A percentile compares a stretch with the other conserved stretches of the same genome.
Evolutionary conservation across 208 protist species (phyloP).

Genomic region (Leishmania lainsoni): DNA sequence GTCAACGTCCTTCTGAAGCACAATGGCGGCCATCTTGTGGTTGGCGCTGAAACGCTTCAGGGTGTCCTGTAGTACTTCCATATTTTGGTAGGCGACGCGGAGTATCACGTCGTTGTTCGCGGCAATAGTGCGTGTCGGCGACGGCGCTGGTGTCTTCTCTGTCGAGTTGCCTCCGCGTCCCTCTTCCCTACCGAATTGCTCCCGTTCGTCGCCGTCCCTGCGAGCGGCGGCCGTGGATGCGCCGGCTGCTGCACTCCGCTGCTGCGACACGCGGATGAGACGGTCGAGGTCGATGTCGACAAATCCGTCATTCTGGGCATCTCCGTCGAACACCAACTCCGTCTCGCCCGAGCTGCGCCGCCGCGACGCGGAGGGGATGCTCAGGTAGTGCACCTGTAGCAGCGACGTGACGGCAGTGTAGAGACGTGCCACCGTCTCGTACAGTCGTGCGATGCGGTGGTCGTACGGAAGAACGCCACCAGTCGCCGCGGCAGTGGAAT

Average conservation of each 20-base stretch:
- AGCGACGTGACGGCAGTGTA: constrained; percentile 70
- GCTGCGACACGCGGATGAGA: constrained; percentile 43
- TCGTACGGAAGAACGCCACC: constrained; percentile 59
- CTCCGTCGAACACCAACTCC: constrained; percentile 68
- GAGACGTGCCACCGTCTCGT: constrained; percentile 64
- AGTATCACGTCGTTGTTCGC: constrained; percentile 67
- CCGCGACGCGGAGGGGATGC: constrained; percentile 44
- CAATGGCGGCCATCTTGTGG: constrained; percentile 83
- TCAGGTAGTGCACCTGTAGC: constrained; percentile 77
- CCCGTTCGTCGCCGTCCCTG: background rate
- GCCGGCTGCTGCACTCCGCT: background rate
- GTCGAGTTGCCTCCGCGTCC: background rate
- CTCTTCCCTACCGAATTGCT: constrained; percentile 13
- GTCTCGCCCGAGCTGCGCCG: constrained; percentile 46
- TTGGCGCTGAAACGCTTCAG: constrained; percentile 74
- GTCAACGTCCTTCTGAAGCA: constrained; percentile 83
- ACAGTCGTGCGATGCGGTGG: constrained; percentile 68
- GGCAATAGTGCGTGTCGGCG: constrained; percentile 17
- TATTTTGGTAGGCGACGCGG: constrained; percentile 63
- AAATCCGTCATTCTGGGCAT: constrained; percentile 47
- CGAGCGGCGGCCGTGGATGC: background rate
- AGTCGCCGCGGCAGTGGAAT: constrained; percentile 18
- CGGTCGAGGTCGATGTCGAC: constrained; percentile 73
- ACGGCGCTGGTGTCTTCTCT: background rate
- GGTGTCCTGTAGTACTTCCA: constrained; percentile 56